Evolutionary conservation across 306 rosid species (phyloP), one percentile per base, ranked within the genome.

Genomic region (Trifolium dubium): DNA sequence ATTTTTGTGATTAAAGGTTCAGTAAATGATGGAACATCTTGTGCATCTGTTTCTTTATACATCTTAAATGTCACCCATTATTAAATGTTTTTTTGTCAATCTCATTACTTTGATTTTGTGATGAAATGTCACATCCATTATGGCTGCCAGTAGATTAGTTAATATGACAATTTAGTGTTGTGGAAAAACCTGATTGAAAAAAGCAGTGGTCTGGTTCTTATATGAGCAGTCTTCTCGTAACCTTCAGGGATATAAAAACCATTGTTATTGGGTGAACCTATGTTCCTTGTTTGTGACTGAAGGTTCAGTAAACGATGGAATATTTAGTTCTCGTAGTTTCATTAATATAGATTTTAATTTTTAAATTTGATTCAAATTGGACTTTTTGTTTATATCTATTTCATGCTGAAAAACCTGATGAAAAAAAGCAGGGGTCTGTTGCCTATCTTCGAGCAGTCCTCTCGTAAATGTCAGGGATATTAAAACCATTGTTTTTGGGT

Each of bases 21-120:
- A 86, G 93, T 91, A 75, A 93, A 93, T 64, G 85, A 78, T 78
- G 92, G 69, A 2, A 90, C 87, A 89, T 68, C 30, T 68, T 12
- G 1, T 5, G 0, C 29, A 15, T 63, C 8, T 35, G 40, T 1
- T 35, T 35, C 40, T 5, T 35, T 6, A 4, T 4, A 35, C 40
- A 35, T 6, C 1, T 5, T 35, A 6, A 5, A 35, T 35, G 1
- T 6, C 8, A 12, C 2, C 5, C 17, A 13, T 12, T 46, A 3
- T 47, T 47, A 3, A 13, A 10, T n/a, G n/a, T n/a, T n/a, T n/a
- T n/a, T 3, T 14, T 14, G 2, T 5, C 4, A 12, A 47, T 8
- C 18, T 47, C 53, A 14, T 47, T 12, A 4, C 3, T 10, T 41
- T 8, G 47, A 10, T 41, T 41, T 13, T 10, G 13, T 43, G 4